phyloP scores from a whole-genome alignment of 306 rosid genomes.

The Benincasa hispida region DNA sequence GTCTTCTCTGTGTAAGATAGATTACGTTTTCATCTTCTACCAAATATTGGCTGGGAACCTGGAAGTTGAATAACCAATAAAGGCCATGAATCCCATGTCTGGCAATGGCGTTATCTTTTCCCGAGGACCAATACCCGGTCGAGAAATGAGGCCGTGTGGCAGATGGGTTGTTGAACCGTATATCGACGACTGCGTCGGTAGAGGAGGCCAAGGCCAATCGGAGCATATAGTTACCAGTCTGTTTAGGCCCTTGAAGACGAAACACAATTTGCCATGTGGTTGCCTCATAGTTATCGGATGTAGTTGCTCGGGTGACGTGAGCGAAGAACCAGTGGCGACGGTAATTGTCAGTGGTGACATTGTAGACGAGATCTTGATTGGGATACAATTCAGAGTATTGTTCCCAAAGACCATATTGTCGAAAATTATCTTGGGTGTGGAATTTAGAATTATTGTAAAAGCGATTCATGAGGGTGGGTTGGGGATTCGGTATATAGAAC shows the following conservation, averaged over 20 bases:
- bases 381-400: conserved; percentile 46
- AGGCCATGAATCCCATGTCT: conserved; percentile 4
- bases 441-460: conserved; percentile 4
- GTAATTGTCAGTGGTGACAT: conserved; percentile 13
- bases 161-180: not conserved
- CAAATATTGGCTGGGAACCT: not conserved
- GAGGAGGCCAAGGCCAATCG: conserved; percentile 54
- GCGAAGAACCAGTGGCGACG: conserved; percentile 47
- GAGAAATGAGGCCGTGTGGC: not conserved
- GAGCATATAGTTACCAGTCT: conserved; percentile 31
- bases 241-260: conserved; percentile 1
- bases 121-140: not conserved
- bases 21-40: not conserved
- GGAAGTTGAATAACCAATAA: not conserved
- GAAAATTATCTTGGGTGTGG: conserved; percentile 20
- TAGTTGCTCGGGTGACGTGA: conserved; percentile 29
- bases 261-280: conserved; percentile 54
- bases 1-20: not conserved
- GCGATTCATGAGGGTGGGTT: conserved; percentile 15
- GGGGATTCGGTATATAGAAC: conserved; percentile 35
- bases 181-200: not conserved
- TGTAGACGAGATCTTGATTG: conserved; percentile 31
- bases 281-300: conserved; percentile 9
- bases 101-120: not conserved
- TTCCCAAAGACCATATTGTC: conserved; percentile 64